phyloP scores from a whole-genome alignment of 1,139 yeast genomes.

The Candida labiduridarum region DNA sequence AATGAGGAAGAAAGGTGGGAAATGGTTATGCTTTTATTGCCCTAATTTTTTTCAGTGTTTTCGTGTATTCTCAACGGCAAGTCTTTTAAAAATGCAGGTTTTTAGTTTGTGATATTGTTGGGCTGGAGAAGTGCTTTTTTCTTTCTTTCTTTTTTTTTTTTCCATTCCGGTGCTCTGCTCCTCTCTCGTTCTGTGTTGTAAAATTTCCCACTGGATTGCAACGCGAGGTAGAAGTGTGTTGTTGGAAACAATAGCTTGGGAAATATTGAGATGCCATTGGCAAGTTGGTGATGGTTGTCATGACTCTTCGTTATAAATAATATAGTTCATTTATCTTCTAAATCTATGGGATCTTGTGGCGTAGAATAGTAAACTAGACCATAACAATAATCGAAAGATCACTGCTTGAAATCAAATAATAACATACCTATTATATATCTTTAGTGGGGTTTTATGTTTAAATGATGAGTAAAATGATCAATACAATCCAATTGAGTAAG shows the following conservation, averaged over 20 bases:
- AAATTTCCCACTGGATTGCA: too few species aligned
- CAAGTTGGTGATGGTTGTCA: background rate
- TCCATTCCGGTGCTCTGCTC: background rate
- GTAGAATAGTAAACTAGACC: background rate
- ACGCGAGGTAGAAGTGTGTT: too few species aligned
- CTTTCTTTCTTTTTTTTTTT: background rate
- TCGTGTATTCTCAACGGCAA: background rate
- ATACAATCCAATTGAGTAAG: background rate
- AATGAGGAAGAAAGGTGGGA: background rate
- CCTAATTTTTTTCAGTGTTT: background rate
- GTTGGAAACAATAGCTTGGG: too few species aligned
- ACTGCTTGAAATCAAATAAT: background rate
- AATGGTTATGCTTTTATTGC: background rate
- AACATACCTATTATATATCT: constrained; percentile 1
- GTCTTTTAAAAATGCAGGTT: too few species aligned
- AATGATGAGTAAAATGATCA: background rate
- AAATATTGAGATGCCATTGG: too few species aligned
- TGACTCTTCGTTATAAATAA: background rate
- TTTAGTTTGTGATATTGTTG: constrained; percentile 2
- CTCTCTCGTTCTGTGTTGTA: too few species aligned
- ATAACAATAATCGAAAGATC: too few species aligned
- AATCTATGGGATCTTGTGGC: background rate
- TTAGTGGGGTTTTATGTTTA: background rate
- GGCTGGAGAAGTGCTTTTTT: background rate
- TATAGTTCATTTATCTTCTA: background rate